A percentile compares a stretch with the other conserved stretches of the same genome.
Evolutionary conservation across 257 asterid genomes (phyloP).

Genomic region (Solanum boliviense): DNA sequence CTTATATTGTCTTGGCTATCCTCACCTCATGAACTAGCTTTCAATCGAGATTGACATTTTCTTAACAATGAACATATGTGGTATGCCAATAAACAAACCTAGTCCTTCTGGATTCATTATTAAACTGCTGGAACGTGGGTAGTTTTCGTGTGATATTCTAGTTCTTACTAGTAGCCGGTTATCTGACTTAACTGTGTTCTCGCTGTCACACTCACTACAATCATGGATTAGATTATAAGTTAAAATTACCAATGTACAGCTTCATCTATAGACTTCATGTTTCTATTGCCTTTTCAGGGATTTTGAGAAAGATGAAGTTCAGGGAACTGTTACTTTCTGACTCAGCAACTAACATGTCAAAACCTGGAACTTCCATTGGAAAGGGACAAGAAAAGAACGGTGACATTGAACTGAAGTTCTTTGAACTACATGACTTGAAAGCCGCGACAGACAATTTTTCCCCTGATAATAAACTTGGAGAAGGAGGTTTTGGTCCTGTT

Average conservation of each 20-base stretch:
- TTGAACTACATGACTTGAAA: neutral
- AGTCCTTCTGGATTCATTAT: too few species aligned
- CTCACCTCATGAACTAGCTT: neutral
- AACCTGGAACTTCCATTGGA: neutral
- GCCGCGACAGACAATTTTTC: slow-evolving; percentile 14
- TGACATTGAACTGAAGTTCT: neutral
- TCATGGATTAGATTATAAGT: too few species aligned
- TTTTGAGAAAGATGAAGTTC: neutral
- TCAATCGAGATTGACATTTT: neutral
- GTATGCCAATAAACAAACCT: neutral
- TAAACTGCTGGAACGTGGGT: too few species aligned
- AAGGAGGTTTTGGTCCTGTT: slow-evolving; percentile 34
- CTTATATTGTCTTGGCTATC: neutral
- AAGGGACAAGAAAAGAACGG: neutral
- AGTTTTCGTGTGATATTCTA: too few species aligned
- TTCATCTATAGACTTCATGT: neutral
- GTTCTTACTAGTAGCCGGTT: too few species aligned
- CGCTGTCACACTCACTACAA: too few species aligned
- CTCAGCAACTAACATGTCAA: neutral
- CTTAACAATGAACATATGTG: neutral
- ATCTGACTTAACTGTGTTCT: too few species aligned
- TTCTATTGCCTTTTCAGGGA: neutral
- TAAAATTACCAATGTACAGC: neutral
- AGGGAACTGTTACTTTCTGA: neutral
- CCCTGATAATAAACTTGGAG: slow-evolving; percentile 16